Percentiles rank a stretch among this genome's conserved stretches.
phyloP scores from a whole-genome alignment of 1,139 yeast genomes.

The Pneumocystis sp. region DNA sequence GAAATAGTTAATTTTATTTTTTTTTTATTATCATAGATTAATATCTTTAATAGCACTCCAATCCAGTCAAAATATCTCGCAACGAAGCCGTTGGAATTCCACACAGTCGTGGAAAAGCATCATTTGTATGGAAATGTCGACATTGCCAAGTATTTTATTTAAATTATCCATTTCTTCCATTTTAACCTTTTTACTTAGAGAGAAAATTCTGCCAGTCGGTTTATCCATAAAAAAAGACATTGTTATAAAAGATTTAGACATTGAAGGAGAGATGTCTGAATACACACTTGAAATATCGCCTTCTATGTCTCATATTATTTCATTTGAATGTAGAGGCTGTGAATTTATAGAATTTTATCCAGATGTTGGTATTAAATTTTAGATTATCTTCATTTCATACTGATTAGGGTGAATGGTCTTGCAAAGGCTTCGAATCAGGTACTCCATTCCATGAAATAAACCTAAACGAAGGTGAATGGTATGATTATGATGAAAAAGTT shows the following conservation, averaged over 20 bases:
- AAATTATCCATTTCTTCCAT: neutral
- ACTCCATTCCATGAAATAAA: slow-evolving; percentile 52
- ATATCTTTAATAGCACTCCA: slow-evolving; percentile 34
- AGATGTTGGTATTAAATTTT: slow-evolving; percentile 20
- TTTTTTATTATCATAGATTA: neutral
- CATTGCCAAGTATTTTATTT: slow-evolving; percentile 30
- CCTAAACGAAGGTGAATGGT: slow-evolving; percentile 75
- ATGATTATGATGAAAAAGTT: slow-evolving; percentile 81
- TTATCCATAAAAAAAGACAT: neutral
- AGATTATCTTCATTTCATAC: neutral
- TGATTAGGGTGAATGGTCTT: slow-evolving; percentile 41
- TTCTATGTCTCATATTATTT: slow-evolving; percentile 34
- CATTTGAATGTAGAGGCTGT: slow-evolving; percentile 74
- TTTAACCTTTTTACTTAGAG: slow-evolving; percentile 20
- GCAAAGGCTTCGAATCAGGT: slow-evolving; percentile 39
- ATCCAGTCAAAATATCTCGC: slow-evolving; percentile 43
- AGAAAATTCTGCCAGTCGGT: slow-evolving; percentile 24
- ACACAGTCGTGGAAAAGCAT: slow-evolving; percentile 73
- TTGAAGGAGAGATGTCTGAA: slow-evolving; percentile 9
- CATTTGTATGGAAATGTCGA: slow-evolving; percentile 65
- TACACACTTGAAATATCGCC: slow-evolving; percentile 20
- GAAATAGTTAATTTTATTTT: slow-evolving; percentile 27
- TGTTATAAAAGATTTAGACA: neutral
- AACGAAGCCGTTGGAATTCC: slow-evolving; percentile 36
- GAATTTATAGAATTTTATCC: slow-evolving; percentile 59